Percentiles rank a stretch among this genome's conserved stretches.
These are phyloP conservation scores for Aspergillus fischeri DNA, from an alignment of 2,329 filamentous ascomycete species.

Conservation along the genomic window DNA sequence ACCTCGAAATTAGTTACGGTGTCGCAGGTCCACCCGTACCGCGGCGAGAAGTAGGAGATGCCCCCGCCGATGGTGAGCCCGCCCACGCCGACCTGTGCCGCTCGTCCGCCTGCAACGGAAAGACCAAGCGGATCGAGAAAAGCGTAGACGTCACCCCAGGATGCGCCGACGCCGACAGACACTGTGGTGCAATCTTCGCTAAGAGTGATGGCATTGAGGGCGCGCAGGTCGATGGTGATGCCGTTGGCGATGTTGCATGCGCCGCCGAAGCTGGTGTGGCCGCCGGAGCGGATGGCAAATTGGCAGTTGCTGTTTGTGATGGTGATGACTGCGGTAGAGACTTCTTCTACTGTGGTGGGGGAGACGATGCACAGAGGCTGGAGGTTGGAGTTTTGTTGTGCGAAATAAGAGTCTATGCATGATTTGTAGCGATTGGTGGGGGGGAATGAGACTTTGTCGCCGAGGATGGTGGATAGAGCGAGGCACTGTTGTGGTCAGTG, in stretches of 20 bases:
- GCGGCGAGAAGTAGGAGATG: conserved; percentile 2
- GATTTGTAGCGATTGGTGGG: conserved; percentile 1
- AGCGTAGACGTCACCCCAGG: conserved; percentile 6
- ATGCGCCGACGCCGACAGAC: neutral
- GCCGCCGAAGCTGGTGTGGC: conserved; percentile 7
- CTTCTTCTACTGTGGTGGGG: conserved; percentile 15
- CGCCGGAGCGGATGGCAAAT: conserved; percentile 15
- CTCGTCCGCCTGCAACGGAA: conserved; percentile 17
- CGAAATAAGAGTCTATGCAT: conserved; percentile 11
- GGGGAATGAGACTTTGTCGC: conserved; percentile 4
- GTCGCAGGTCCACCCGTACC: conserved; percentile 30
- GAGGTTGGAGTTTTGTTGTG: conserved; percentile 9
- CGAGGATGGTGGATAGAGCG: neutral
- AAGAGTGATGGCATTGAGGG: conserved; percentile 1
- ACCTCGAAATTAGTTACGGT: conserved; percentile 32
- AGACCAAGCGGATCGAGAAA: conserved; percentile 10
- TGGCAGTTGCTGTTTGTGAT: conserved; percentile 6
- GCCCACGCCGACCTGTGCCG: conserved; percentile 18
- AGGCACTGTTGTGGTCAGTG: neutral
- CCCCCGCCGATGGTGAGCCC: conserved; percentile 11
- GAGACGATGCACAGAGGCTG: conserved; percentile 19
- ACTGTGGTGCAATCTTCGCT: neutral
- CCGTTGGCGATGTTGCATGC: conserved; percentile 11
- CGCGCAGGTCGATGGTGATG: conserved; percentile 12
- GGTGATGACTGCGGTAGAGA: conserved; percentile 12